Evolutionary conservation across 1,139 yeast species (phyloP).

Genomic region (Candida buenavistaensis): DNA sequence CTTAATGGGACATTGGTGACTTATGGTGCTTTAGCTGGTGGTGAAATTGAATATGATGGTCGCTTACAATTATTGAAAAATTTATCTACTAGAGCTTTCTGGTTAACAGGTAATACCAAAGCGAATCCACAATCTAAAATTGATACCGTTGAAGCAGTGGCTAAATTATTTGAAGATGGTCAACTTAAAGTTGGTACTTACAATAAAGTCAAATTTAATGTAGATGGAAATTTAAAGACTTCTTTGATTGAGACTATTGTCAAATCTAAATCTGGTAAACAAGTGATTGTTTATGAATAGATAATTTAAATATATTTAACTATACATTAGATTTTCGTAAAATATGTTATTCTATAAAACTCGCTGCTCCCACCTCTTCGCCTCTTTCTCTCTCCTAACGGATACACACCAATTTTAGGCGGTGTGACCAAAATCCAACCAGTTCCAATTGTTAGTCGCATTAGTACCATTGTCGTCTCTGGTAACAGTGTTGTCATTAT

Average conservation of each 20-base stretch:
- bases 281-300: conserved; percentile 27
- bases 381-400: too few relatives aligned
- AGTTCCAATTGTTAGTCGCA: conserved; percentile 24
- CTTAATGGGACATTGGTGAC: conserved; percentile 27
- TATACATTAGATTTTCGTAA: background rate
- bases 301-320: background rate
- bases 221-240: conserved; percentile 46
- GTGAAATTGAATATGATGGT: conserved; percentile 44
- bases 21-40: conserved; percentile 34
- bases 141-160: conserved; percentile 54
- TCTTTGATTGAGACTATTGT: conserved; percentile 51
- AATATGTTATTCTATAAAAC: too few relatives aligned
- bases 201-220: conserved; percentile 33
- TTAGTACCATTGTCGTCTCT: conserved; percentile 13
- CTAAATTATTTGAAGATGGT: conserved; percentile 60
- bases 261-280: conserved; percentile 36
- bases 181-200: conserved; percentile 56
- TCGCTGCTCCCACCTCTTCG: too few relatives aligned
- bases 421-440: conserved; percentile 31
- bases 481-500: conserved; percentile 5
- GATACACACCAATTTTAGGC: too few relatives aligned
- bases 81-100: conserved; percentile 75
- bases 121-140: conserved; percentile 59
- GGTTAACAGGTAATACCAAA: conserved; percentile 78
- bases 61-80: conserved; percentile 61